Evolutionary conservation across 2,329 filamentous ascomycete genomes (phyloP).

Genomic region (Colletotrichum sidae): DNA sequence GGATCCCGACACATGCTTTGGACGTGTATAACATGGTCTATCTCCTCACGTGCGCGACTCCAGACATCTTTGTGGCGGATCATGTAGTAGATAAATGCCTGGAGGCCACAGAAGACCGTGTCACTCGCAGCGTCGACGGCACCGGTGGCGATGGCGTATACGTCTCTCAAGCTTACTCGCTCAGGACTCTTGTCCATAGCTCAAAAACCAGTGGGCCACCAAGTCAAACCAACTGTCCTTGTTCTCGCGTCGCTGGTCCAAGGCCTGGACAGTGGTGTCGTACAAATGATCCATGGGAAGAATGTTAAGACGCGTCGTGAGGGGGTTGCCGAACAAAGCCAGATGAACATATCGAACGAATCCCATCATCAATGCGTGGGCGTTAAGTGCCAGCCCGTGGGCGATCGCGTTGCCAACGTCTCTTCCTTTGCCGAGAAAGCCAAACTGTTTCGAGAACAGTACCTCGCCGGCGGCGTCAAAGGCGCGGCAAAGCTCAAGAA

Average conservation of each 20-base stretch:
- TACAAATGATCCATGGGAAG: slow-evolving; percentile 45
- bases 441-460: background rate
- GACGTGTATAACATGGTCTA: too few species aligned
- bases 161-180: slow-evolving; percentile 25
- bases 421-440: background rate
- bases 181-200: slow-evolving; percentile 36
- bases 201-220: slow-evolving; percentile 42
- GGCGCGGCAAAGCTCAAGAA: too few species aligned
- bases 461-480: background rate
- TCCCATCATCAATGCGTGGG: slow-evolving; percentile 40
- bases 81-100: too few species aligned
- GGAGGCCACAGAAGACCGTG: too few species aligned
- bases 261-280: slow-evolving; percentile 41
- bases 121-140: too few species aligned
- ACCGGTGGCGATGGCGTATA: too few species aligned
- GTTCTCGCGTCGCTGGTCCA: slow-evolving; percentile 41
- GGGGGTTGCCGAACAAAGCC: slow-evolving; percentile 43
- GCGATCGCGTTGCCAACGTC: slow-evolving; percentile 48
- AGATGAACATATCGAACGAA: slow-evolving; percentile 42
- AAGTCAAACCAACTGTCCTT: slow-evolving; percentile 42
- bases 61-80: too few species aligned
- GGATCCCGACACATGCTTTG: too few species aligned
- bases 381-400: slow-evolving; percentile 37
- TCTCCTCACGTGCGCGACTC: too few species aligned
- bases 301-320: slow-evolving; percentile 43